A percentile compares a stretch with the other conserved stretches of the same genome.
Evolutionary conservation across 176 grass and related monocot species (phyloP).

Genomic region (Oryza nivara): DNA sequence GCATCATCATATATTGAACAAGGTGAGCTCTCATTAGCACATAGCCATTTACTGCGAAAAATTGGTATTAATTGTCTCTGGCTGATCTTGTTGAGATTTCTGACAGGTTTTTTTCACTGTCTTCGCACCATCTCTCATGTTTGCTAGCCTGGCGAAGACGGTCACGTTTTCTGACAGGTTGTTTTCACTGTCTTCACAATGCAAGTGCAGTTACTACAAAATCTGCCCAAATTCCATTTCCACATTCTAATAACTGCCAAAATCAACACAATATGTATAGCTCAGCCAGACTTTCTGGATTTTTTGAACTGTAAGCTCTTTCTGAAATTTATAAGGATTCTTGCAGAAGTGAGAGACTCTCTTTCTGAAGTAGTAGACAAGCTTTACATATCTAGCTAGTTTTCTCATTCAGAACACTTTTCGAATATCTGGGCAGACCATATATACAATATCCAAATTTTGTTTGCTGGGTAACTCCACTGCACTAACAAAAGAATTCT

Average conservation of each 20-base stretch:
- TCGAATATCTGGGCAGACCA: too few relatives aligned
- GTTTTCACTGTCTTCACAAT: conserved; percentile 40
- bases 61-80: neutral
- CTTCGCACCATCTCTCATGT: conserved; percentile 82
- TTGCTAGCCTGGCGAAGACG: conserved; percentile 71
- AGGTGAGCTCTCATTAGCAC: conserved; percentile 45
- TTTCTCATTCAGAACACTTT: too few relatives aligned
- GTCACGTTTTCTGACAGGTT: conserved; percentile 54
- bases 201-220: neutral
- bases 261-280: neutral
- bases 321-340: neutral
- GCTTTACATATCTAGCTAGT: neutral
- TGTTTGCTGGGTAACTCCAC: neutral
- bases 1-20: conserved; percentile 37
- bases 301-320: neutral
- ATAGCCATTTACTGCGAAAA: too few relatives aligned
- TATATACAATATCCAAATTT: neutral
- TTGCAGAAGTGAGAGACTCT: too few relatives aligned
- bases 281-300: neutral
- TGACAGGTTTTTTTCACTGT: conserved; percentile 77
- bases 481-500: neutral
- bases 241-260: neutral
- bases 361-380: neutral
- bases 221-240: neutral
- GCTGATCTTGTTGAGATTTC: neutral